Evolutionary conservation across 2,329 filamentous ascomycete genomes (phyloP).

Genomic region (Xylaria digitata): DNA sequence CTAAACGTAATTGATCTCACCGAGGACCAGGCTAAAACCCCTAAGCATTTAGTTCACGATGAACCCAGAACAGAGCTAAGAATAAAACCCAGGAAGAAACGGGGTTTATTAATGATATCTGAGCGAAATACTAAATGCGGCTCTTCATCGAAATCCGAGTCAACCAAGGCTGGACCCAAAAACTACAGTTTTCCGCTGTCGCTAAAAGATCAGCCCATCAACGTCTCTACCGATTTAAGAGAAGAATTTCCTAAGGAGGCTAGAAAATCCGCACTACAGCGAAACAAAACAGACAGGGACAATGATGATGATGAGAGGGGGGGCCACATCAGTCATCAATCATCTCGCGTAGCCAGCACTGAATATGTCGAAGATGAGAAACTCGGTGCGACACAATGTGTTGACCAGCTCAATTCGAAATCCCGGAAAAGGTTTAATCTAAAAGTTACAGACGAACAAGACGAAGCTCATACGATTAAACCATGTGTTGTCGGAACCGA

Average conservation of each 20-base stretch:
- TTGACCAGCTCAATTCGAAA: neutral
- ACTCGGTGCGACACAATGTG: conserved; percentile 11
- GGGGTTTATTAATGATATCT: conserved; percentile 61
- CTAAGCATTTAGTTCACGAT: conserved; percentile 21
- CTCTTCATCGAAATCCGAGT: conserved; percentile 20
- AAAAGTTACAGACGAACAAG: neutral
- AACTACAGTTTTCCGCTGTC: neutral
- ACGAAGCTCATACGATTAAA: neutral
- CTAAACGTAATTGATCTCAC: conserved; percentile 17
- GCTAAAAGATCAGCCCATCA: neutral
- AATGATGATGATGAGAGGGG: neutral
- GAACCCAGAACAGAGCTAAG: conserved; percentile 59
- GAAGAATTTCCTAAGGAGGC: neutral
- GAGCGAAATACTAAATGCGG: conserved; percentile 48
- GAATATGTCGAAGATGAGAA: neutral
- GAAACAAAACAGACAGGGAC: neutral
- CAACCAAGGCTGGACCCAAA: conserved; percentile 5
- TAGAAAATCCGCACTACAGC: neutral
- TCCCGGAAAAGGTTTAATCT: neutral
- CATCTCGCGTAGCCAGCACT: conserved; percentile 1
- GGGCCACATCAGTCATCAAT: neutral
- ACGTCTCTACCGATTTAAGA: neutral
- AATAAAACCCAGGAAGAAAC: conserved; percentile 59
- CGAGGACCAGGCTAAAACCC: conserved; percentile 12
- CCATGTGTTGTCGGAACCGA: neutral